These are phyloP conservation scores for Pythium phragmiticola DNA, from an alignment of 352 stramenopile genomes.

Conservation along the genomic window DNA sequence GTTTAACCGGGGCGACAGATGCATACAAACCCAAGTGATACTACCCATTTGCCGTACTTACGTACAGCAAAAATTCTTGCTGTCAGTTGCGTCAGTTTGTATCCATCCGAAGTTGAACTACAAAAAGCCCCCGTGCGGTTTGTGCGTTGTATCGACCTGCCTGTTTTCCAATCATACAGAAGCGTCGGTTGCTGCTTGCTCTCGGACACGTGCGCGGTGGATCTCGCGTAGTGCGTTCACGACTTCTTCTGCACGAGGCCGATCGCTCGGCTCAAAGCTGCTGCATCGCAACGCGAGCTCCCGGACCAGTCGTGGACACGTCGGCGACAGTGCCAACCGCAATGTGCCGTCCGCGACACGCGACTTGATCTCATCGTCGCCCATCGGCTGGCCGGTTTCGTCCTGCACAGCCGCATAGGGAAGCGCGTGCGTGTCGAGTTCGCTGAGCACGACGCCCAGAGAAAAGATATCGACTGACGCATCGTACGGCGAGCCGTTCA, in stretches of 20 bases:
- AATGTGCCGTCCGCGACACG: slow-evolving; percentile 8
- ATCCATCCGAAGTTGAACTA: no score
- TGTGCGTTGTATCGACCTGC: background rate
- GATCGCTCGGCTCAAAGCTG: slow-evolving; percentile 4
- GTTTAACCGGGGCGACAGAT: no score
- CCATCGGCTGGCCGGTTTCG: slow-evolving; percentile 14
- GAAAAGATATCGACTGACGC: slow-evolving; percentile 19
- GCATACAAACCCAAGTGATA: no score
- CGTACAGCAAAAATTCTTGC: no score
- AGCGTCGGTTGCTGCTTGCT: background rate
- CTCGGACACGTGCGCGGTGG: background rate
- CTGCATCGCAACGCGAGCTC: slow-evolving; percentile 11
- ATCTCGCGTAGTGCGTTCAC: background rate
- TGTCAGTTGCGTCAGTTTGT: background rate
- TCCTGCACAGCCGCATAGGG: slow-evolving; percentile 9
- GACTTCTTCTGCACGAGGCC: background rate
- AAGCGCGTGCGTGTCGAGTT: slow-evolving; percentile 18
- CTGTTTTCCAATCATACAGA: background rate
- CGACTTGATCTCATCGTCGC: slow-evolving; percentile 3
- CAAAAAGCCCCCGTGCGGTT: no score
- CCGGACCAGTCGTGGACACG: background rate
- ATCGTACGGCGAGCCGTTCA: slow-evolving; percentile 12
- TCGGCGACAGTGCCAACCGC: slow-evolving; percentile 2
- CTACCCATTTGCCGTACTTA: no score
- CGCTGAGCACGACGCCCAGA: slow-evolving; percentile 19